A percentile compares a stretch with the other conserved stretches of the same genome.
These are phyloP conservation scores for Tulasnella sp. DNA, from an alignment of 768 basidiomycete species.

Conservation along the genomic window DNA sequence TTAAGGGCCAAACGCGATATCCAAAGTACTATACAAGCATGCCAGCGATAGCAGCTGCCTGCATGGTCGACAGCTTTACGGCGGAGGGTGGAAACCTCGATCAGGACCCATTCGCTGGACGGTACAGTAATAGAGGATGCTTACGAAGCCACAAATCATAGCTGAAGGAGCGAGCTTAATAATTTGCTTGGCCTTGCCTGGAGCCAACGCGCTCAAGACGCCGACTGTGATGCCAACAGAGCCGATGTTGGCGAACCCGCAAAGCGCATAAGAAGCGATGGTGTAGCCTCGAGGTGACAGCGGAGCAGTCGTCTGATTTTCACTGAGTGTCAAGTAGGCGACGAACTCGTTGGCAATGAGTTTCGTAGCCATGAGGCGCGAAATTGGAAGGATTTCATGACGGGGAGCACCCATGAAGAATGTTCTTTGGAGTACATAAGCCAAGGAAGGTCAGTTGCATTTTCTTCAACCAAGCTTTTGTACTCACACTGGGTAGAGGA, in stretches of 20 bases:
- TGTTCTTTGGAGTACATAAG: background rate
- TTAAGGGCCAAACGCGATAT: no score
- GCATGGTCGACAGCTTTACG: slow-evolving; percentile 50
- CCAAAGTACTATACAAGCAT: background rate
- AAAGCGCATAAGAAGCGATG: slow-evolving; percentile 84
- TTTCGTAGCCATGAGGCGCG: slow-evolving; percentile 82
- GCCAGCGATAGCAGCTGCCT: slow-evolving; percentile 59
- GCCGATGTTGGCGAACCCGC: slow-evolving; percentile 88
- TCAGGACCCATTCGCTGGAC: background rate
- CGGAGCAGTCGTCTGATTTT: slow-evolving; percentile 57
- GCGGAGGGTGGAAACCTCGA: slow-evolving; percentile 16
- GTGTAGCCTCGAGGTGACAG: slow-evolving; percentile 75
- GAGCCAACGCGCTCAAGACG: slow-evolving; percentile 70
- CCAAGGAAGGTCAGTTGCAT: background rate
- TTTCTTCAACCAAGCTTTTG: background rate
- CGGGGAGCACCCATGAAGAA: slow-evolving; percentile 64
- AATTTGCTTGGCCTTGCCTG: slow-evolving; percentile 69
- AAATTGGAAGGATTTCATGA: slow-evolving; percentile 76
- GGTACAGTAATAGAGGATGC: slow-evolving; percentile 42
- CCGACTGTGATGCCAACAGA: slow-evolving; percentile 87
- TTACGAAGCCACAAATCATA: slow-evolving; percentile 69
- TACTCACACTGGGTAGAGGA: slow-evolving; percentile 73
- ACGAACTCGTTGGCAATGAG: slow-evolving; percentile 87
- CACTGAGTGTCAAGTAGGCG: slow-evolving; percentile 60
- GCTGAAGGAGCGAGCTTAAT: slow-evolving; percentile 70